Conservation (phyloP, 2,329 filamentous ascomycete genomes). For the Cladophialophora exuberans region DNA sequence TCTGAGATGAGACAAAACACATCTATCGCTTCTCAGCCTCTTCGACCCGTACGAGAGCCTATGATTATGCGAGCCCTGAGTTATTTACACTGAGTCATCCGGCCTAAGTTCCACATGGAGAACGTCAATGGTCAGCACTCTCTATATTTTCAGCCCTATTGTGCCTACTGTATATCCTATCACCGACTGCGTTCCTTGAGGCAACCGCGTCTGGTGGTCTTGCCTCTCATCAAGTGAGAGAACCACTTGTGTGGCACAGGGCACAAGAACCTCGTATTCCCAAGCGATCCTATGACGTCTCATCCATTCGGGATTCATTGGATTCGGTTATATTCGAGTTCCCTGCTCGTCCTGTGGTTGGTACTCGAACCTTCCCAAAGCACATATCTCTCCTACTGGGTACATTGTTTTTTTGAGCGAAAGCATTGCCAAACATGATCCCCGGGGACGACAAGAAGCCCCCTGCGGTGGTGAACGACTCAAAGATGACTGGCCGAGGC, state of each 20-base stretch:
- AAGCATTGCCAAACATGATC: no score
- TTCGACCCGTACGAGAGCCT: background rate
- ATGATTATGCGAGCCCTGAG: background rate
- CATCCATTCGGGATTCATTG: no score
- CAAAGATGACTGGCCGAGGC: slow-evolving; percentile 1
- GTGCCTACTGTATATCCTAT: background rate
- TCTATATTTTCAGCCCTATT: slow-evolving; percentile 8
- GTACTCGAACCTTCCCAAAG: no score
- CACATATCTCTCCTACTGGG: no score
- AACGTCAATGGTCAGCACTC: slow-evolving; percentile 11
- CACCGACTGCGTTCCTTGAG: no score
- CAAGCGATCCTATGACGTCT: slow-evolving; percentile 4
- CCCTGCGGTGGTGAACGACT: no score
- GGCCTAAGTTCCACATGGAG: background rate
- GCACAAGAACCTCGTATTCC: background rate
- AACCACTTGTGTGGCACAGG: slow-evolving; percentile 2
- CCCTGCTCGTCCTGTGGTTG: no score
- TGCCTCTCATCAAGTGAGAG: slow-evolving; percentile 5
- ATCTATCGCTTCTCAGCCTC: no score
- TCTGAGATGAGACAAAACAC: slow-evolving; percentile 9
- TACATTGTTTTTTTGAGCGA: no score
- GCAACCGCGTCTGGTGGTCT: background rate
- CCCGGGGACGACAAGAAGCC: slow-evolving; percentile 5
- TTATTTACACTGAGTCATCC: background rate
- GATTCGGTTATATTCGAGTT: no score